A percentile compares a stretch with the other conserved stretches of the same genome.
Conservation (phyloP, 805 yeast species). For the Candida khao-thaluensis region DNA sequence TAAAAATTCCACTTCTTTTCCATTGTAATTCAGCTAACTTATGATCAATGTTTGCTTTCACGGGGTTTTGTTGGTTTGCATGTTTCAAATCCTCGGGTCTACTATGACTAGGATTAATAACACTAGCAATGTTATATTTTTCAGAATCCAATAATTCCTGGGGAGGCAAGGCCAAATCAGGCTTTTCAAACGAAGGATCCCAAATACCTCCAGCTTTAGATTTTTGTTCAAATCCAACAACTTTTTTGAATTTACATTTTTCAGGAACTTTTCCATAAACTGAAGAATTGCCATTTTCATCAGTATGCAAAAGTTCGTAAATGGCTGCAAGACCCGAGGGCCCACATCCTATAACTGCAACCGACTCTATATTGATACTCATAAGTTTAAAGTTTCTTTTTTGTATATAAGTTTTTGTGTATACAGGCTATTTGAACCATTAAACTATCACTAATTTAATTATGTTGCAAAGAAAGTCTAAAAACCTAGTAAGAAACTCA, state of each 20-base stretch:
- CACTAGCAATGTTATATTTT: conserved; percentile 32
- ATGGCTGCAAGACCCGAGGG: conserved; percentile 36
- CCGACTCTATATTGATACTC: conserved; percentile 17
- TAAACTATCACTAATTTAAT: no score
- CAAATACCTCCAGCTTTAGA: conserved; percentile 46
- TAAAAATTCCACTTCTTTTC: conserved; percentile 38
- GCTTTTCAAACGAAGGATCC: conserved; percentile 25
- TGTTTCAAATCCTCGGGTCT: conserved; percentile 18
- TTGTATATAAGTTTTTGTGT: no score
- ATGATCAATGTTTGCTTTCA: conserved; percentile 7
- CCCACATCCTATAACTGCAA: conserved; percentile 31
- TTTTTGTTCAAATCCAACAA: conserved; percentile 47
- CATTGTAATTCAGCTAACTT: conserved; percentile 29
- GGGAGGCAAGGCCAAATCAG: conserved; percentile 27
- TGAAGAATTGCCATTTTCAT: conserved; percentile 25
- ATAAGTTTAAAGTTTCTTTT: neutral
- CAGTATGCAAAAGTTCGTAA: conserved; percentile 31
- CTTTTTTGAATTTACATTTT: conserved; percentile 24
- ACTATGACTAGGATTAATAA: conserved; percentile 20
- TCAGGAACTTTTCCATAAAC: conserved; percentile 18
- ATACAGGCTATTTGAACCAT: no score
- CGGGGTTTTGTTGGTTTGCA: conserved; percentile 21
- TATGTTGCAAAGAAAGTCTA: no score
- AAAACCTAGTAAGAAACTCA: no score
- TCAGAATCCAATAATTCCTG: conserved; percentile 31